phyloP scores from a whole-genome alignment of 768 basidiomycete species.

The Lentinula lateritia region DNA sequence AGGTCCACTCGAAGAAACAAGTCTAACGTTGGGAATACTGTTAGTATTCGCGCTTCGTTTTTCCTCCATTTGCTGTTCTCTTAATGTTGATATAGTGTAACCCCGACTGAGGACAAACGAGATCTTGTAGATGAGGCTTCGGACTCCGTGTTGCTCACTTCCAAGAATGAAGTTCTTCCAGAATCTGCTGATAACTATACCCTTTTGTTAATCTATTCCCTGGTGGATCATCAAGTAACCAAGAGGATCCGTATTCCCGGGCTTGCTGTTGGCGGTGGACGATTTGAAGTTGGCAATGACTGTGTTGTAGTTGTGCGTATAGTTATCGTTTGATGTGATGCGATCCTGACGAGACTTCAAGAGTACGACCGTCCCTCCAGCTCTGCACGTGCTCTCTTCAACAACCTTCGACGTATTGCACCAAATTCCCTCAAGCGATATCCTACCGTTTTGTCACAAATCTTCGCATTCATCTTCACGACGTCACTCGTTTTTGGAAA shows the following conservation, averaged over 20 bases:
- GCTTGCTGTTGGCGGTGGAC: constrained; percentile 21
- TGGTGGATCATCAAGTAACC: not conserved
- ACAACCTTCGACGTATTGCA: constrained; percentile 45
- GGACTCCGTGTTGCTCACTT: constrained; percentile 3
- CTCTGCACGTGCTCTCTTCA: constrained; percentile 53
- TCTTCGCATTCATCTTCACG: constrained; percentile 9
- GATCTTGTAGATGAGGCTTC: constrained; percentile 2
- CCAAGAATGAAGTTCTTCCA: not conserved
- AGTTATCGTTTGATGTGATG: not conserved
- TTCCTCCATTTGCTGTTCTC: not conserved
- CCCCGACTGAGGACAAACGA: constrained; percentile 3
- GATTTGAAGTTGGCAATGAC: constrained; percentile 39
- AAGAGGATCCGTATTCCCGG: constrained; percentile 40
- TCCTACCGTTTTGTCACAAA: constrained; percentile 39
- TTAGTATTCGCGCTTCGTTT: not conserved
- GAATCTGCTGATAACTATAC: not conserved
- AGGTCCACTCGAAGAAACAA: not conserved
- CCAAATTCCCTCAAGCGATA: constrained; percentile 40
- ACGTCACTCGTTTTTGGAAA: constrained; percentile 7
- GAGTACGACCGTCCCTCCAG: constrained; percentile 53
- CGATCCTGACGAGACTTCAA: constrained; percentile 17
- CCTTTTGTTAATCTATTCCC: not conserved
- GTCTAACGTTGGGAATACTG: not conserved
- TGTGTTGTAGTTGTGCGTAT: constrained; percentile 56
- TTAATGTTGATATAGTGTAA: not conserved